A percentile compares a stretch with the other conserved stretches of the same genome.
Evolutionary conservation across 805 yeast species (phyloP).

Genomic region (Yarrowia alimentaria): DNA sequence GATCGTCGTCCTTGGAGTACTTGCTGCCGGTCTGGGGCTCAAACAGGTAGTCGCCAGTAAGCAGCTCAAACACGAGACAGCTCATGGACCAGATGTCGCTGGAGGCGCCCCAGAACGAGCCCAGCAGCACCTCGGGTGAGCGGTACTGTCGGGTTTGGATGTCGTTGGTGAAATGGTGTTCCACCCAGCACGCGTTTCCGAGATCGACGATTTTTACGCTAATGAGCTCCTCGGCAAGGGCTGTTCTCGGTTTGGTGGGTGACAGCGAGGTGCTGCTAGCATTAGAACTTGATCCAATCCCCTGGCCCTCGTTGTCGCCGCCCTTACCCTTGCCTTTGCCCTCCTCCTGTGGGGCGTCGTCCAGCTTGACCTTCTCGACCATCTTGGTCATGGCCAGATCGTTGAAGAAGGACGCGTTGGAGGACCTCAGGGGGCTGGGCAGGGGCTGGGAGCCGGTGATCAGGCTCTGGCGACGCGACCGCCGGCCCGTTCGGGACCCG

Average conservation of each 20-base stretch:
- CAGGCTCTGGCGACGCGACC: constrained; percentile 62
- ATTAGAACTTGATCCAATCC: no score
- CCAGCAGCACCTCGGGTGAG: constrained; percentile 81
- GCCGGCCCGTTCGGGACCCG: constrained; percentile 28
- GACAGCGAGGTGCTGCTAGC: constrained; percentile 30
- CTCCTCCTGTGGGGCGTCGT: background rate
- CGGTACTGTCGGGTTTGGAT: constrained; percentile 92
- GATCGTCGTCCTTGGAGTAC: constrained; percentile 90
- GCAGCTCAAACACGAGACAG: constrained; percentile 81
- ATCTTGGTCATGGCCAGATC: constrained; percentile 29
- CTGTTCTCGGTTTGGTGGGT: constrained; percentile 31
- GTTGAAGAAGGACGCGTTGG: constrained; percentile 38
- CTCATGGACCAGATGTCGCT: constrained; percentile 97
- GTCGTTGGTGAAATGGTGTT: constrained; percentile 79
- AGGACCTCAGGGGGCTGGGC: constrained; percentile 81
- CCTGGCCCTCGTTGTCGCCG: no score
- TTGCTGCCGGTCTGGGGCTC: constrained; percentile 66
- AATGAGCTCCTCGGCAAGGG: constrained; percentile 50
- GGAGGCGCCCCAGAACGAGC: constrained; percentile 90
- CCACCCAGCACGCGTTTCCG: constrained; percentile 85
- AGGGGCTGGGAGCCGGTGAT: constrained; percentile 91
- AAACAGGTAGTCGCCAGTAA: constrained; percentile 92
- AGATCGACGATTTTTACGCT: constrained; percentile 88
- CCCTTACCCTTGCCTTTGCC: no score
- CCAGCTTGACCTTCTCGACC: constrained; percentile 12